Base-by-base conservation (phyloP, 148 eudicot genomes). In the Silene uniflora region DNA sequence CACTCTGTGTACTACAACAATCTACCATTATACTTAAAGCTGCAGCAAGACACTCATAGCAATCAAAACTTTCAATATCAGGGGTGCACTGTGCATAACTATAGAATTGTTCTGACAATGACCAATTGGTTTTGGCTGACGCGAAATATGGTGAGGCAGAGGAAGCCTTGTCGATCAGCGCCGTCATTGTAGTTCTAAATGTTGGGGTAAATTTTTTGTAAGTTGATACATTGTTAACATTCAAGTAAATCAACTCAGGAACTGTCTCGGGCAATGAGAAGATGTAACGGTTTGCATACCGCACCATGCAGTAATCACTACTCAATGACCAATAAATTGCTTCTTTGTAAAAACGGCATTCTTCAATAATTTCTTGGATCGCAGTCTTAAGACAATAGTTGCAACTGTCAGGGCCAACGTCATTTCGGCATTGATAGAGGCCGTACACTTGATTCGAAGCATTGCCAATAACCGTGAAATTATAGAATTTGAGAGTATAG, bases 31-130 rank as follows among this genome's bases (percentile, higher is more conserved):
- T 35, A 21, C 66, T 17, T 22, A 19, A 14, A 24, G 78, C 73
- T n/a, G 9, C 22, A 14, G 0, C 23, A 0, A 76, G 16, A 65
- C 78, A 76, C 16, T 17, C 56, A 7, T 35, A 55, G 56, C 78
- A 76, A 13, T 19, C 54, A 3, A 42, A 39, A 21, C 9, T 39
- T 55, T 8, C n/a, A n/a, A n/a, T n/a, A 39, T 68, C 73, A 14
- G 73, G 72, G 11, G 78, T 76, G 58, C 78, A 76, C 1, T 76
- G 78, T 21, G 71, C 73, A 16, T 67, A 64, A 17, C 65, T 11
- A 44, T 67, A 76, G n/a, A 76, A 39, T 14, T 8, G 22, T 18
- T 68, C 17, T 7, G 16, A 39, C 11, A 8, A 14, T 5, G 65
- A 19, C 73, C 59, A 7, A 14, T 68, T 67, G 17, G 58, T 35